Percentiles rank a stretch among this genome's conserved stretches.
Conservation (phyloP, 208 protist species). For the Leishmania braziliensis region DNA sequence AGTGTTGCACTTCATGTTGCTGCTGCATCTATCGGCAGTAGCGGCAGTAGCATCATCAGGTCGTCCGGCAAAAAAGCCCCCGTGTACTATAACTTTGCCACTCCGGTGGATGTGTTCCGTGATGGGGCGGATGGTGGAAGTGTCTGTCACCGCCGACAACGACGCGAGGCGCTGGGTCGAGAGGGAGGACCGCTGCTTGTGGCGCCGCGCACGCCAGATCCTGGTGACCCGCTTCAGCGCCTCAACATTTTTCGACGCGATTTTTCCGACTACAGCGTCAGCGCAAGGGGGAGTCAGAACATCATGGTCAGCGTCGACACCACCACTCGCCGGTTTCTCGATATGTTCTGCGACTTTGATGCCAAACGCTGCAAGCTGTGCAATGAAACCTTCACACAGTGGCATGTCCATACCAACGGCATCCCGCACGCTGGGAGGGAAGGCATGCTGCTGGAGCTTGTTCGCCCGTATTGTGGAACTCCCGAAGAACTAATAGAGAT, state of each 20-base stretch:
- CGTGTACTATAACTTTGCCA: constrained; percentile 43
- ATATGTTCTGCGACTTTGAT: constrained; percentile 84
- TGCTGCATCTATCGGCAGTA: neutral
- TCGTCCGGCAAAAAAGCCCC: neutral
- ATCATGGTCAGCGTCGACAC: constrained; percentile 68
- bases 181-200: constrained; percentile 8
- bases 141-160: neutral
- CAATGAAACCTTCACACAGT: constrained; percentile 82
- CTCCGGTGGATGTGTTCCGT: constrained; percentile 1
- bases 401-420: constrained; percentile 62
- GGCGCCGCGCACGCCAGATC: constrained; percentile 12
- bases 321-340: constrained; percentile 59
- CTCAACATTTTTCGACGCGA: constrained; percentile 71
- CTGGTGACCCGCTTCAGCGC: constrained; percentile 39
- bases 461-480: constrained; percentile 80
- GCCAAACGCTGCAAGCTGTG: constrained; percentile 84
- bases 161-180: neutral
- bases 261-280: constrained; percentile 35
- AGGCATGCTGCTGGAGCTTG: constrained; percentile 77
- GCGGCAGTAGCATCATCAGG: neutral
- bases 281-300: neutral
- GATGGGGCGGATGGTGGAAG: neutral
- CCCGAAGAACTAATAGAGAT: constrained; percentile 76
- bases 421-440: constrained; percentile 80
- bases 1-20: neutral